Conservation (phyloP, 2,329 filamentous ascomycete genomes). For the Plectosphaerella plurivora region DNA sequence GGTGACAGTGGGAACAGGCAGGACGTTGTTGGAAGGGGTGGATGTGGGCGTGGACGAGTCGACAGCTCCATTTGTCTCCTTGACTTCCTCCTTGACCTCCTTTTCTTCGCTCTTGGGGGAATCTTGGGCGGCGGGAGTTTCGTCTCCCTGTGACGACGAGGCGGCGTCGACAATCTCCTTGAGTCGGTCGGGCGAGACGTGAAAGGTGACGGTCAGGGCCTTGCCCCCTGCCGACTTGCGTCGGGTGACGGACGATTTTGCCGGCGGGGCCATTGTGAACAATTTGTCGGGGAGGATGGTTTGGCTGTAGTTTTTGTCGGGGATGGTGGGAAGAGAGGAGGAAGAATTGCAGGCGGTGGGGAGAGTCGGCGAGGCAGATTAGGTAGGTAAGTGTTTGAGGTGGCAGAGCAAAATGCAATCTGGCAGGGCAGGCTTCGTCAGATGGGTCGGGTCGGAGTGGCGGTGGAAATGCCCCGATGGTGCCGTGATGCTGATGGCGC, state of each 20-base stretch:
- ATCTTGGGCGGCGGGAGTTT: slow-evolving; percentile 36
- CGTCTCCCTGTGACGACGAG: slow-evolving; percentile 28
- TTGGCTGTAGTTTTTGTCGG: neutral
- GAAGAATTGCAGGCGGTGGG: neutral
- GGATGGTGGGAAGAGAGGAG: neutral
- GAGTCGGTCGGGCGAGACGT: slow-evolving; percentile 44
- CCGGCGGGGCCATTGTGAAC: slow-evolving; percentile 10
- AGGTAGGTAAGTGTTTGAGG: neutral
- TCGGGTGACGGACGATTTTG: slow-evolving; percentile 8
- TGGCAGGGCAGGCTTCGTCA: neutral
- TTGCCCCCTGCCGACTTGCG: slow-evolving; percentile 16
- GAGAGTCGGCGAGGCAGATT: neutral
- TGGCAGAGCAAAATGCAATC: neutral
- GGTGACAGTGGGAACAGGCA: slow-evolving; percentile 33
- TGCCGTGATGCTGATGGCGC: neutral
- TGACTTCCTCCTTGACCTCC: slow-evolving; percentile 14
- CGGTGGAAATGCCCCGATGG: neutral
- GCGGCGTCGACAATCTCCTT: slow-evolving; percentile 43
- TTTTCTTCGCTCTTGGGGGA: slow-evolving; percentile 21
- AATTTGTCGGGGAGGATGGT: neutral
- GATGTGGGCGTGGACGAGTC: slow-evolving; percentile 33
- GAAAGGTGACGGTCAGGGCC: slow-evolving; percentile 45
- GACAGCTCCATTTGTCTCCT: slow-evolving; percentile 30
- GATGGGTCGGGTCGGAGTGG: neutral
- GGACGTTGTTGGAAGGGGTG: slow-evolving; percentile 12